Percentiles rank a stretch among this genome's conserved stretches.
Conservation (phyloP, 2,329 filamentous ascomycete species). For the Colletotrichum endophyticum region DNA sequence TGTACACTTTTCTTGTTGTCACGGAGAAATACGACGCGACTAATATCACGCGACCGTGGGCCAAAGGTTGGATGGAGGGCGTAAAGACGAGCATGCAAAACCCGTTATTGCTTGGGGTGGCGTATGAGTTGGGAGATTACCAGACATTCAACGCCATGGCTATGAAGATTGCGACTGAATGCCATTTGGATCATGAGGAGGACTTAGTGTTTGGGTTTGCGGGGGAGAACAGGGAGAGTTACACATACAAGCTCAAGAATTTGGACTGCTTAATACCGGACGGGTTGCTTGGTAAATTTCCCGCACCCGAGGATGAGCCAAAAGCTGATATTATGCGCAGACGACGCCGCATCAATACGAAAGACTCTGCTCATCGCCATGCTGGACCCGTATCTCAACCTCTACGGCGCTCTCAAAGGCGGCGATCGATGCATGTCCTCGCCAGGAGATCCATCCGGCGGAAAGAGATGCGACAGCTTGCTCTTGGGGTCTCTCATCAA, state of each 20-base stretch:
- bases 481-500: constrained; percentile 9
- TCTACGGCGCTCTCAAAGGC: background rate
- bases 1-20: constrained; percentile 31
- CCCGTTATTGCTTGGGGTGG: constrained; percentile 30
- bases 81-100: constrained; percentile 18
- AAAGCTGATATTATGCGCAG: background rate
- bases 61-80: constrained; percentile 21
- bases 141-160: constrained; percentile 25
- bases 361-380: background rate
- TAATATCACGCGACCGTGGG: constrained; percentile 27
- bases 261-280: background rate
- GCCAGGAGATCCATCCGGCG: background rate
- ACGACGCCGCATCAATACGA: background rate
- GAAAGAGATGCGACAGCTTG: constrained; percentile 10
- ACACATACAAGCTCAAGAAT: background rate
- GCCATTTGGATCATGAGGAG: background rate
- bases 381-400: background rate
- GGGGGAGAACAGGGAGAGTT: background rate
- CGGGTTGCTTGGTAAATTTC: background rate
- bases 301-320: accelerated
- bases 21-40: constrained; percentile 36
- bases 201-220: constrained; percentile 6
- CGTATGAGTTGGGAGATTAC: constrained; percentile 33
- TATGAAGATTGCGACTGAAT: constrained; percentile 28
- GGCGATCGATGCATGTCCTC: constrained; percentile 4